A percentile compares a stretch with the other conserved stretches of the same genome.
Conservation (phyloP, 1,139 yeast species). For the Protomyces macrosporus region DNA sequence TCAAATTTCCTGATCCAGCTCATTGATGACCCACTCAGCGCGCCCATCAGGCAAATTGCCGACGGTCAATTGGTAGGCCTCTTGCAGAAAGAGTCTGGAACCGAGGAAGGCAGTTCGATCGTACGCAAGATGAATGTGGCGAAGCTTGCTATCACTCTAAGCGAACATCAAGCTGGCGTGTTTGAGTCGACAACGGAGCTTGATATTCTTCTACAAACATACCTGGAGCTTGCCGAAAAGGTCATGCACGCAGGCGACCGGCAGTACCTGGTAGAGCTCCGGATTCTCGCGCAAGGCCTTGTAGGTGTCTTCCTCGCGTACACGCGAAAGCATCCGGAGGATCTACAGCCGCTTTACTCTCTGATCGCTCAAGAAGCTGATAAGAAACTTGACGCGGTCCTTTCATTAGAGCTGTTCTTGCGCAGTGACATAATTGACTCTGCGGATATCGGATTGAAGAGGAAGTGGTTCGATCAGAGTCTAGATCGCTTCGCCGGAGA, state of each 20-base stretch:
- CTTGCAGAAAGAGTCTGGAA: background rate
- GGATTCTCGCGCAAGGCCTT: background rate
- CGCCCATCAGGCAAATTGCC: slow-evolving; percentile 16
- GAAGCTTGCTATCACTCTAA: background rate
- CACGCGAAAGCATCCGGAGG: background rate
- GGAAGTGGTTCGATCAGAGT: background rate
- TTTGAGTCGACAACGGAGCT: background rate
- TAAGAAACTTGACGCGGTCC: background rate
- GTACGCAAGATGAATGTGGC: background rate
- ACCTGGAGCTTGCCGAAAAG: background rate
- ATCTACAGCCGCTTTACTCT: background rate
- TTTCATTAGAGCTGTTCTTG: background rate
- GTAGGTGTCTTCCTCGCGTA: background rate
- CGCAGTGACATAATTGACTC: background rate
- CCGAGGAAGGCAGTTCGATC: background rate
- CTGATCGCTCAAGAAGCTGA: background rate
- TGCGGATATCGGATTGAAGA: background rate
- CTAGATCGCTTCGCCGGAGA: background rate
- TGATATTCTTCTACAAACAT: background rate
- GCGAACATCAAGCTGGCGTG: background rate
- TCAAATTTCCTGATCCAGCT: slow-evolving; percentile 51
- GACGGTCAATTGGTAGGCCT: background rate
- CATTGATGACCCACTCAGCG: slow-evolving; percentile 28
- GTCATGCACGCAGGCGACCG: background rate
- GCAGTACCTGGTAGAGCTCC: background rate